phyloP scores from a whole-genome alignment of 179 eudicot genomes.

The Spergularia azorica region DNA sequence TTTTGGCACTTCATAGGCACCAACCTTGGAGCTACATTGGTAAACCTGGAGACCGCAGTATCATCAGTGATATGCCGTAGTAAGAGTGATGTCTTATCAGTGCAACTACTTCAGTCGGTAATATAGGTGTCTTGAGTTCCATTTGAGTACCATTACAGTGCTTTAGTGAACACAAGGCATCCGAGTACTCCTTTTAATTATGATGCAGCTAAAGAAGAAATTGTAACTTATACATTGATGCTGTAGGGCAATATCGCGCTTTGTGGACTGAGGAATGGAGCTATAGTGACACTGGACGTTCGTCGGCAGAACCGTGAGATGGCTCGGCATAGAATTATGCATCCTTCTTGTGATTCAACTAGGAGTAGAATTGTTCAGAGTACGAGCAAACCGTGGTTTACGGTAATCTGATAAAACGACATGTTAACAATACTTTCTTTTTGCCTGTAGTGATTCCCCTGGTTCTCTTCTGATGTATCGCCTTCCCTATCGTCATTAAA shows the following conservation, averaged over 20 bases:
- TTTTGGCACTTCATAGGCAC: conserved; percentile 49
- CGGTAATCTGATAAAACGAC: conserved; percentile 37
- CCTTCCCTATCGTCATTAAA: too few species aligned
- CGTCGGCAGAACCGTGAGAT: conserved; percentile 56
- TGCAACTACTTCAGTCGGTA: conserved; percentile 73
- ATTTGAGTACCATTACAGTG: not conserved
- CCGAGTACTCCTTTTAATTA: not conserved
- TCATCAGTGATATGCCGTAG: conserved; percentile 53
- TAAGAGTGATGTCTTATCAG: conserved; percentile 75
- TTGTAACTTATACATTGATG: conserved; percentile 20
- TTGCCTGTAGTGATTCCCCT: not conserved
- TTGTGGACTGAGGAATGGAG: conserved; percentile 91
- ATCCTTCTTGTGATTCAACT: conserved; percentile 35
- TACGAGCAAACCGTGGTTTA: conserved; percentile 36
- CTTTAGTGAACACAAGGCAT: not conserved
- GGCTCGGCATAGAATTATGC: conserved; percentile 44
- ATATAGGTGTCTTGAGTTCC: conserved; percentile 31
- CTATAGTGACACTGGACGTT: conserved; percentile 69
- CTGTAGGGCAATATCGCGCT: conserved; percentile 60
- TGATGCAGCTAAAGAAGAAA: not conserved
- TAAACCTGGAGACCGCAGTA: conserved; percentile 60
- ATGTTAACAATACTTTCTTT: not conserved
- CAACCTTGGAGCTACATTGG: conserved; percentile 67
- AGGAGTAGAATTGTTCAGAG: conserved; percentile 33
- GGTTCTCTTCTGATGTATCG: not conserved